Evolutionary conservation across 805 yeast species (phyloP), one percentile per base, ranked within the genome.

Genomic region (Ogataea angusta): DNA sequence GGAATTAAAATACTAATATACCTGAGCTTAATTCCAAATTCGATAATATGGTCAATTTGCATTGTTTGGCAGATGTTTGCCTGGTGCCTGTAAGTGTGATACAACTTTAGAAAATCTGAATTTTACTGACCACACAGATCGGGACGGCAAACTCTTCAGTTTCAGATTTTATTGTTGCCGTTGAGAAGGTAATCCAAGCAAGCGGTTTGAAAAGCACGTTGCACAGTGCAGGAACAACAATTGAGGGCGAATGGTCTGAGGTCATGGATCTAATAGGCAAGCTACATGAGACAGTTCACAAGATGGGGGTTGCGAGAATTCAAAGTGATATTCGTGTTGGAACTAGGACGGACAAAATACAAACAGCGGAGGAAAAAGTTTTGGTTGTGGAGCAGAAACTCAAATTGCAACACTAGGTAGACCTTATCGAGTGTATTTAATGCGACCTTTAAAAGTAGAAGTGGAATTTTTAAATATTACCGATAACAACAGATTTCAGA

Each of bases 181-280:
- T 84, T 29, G 91, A 88, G 47, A 66, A 73, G 19, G 61, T 78
- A 39, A 80, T 88, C 18, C 70, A 82, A 43, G 70, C 70, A 17
- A 76, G 85, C 22, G 81, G 76, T 3, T 66, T 88, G 40, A 70
- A 79, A 36, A 78, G 82, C 47, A 78, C 85, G 1, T 67, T 88
- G 45, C 96, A 88, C 63, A 83, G 95, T 51, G 96, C 96, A 2
- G 96, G 96, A 3, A 88, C 96, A 6, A 87, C 96, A 2, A 48
- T 59, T 42, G 84, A 85, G 53, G 96, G 96, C 1, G 89, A 88
- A n/a, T 89, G 96, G 96, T 78, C 80, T 54, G 89, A 84, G 40
- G 96, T 89, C 1, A 82, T 80, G 78, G 76, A 71, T 24, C 64
- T 86, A 38, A 82, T 88, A 52, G 96, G 96, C 6, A 74, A 76